phyloP scores from a whole-genome alignment of 129 eudicot species.

The Escallonia rubra region DNA sequence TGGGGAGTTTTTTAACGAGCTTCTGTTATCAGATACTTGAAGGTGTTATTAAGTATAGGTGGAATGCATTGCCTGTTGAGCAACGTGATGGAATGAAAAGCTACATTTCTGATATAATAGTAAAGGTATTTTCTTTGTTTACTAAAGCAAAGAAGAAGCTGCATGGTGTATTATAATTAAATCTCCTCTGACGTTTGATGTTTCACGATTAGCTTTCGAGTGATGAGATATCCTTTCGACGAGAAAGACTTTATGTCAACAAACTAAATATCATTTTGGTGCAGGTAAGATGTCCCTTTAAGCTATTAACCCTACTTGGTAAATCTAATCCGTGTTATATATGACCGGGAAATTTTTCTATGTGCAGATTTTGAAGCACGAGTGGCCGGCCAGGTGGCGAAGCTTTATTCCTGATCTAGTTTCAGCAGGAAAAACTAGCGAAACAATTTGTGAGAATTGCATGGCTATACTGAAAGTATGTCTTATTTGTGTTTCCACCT shows the following conservation, averaged over 20 bases:
- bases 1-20: not conserved
- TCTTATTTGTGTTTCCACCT: not conserved
- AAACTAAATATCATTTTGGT: slow-evolving; percentile 90
- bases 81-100: slow-evolving; percentile 99
- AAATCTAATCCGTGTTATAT: too few relatives aligned
- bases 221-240: slow-evolving; percentile 78
- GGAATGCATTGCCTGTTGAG: slow-evolving; percentile 95
- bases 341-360: not conserved
- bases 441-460: slow-evolving; percentile 97
- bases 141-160: not conserved
- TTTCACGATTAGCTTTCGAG: slow-evolving; percentile 64
- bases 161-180: not conserved
- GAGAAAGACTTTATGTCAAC: slow-evolving; percentile 90
- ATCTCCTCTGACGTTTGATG: not conserved
- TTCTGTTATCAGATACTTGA: slow-evolving; percentile 67
- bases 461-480: slow-evolving; percentile 94
- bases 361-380: slow-evolving; percentile 88
- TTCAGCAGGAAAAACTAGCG: slow-evolving; percentile 93
- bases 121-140: slow-evolving; percentile 47
- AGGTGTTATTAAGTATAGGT: slow-evolving; percentile 97
- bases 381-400: slow-evolving; percentile 96
- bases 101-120: slow-evolving; percentile 91
- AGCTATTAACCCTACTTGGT: too few relatives aligned
- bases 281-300: slow-evolving; percentile 46
- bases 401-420: slow-evolving; percentile 91